Evolutionary conservation across 208 protist species (phyloP), one percentile per base, ranked within the genome.

Genomic region (Crithidia acanthocephali): DNA sequence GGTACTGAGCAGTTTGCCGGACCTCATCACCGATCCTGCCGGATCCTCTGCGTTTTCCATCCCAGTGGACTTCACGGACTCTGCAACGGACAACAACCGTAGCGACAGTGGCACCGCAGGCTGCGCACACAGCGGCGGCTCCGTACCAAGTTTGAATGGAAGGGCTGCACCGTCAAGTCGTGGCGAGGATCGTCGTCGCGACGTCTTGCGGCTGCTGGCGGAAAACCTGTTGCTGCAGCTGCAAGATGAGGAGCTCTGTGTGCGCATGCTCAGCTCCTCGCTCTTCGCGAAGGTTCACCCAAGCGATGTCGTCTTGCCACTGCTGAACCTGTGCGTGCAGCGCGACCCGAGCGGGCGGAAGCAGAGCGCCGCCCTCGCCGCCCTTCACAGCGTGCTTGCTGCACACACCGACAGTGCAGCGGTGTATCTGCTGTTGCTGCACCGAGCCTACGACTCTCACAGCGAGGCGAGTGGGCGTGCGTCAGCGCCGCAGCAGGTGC

Each of bases 251-350:
- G 88, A 96, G 69, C 67, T 96, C 30, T 80, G 83, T 18, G 69
- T 92, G 42, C 84, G 91, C 4, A 47, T 96, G 63, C 72, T 87
- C 53, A 85, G 74, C 52, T 83, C 88, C 16, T 70, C 77, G 6
- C 76, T 96, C 35, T 96, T 96, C 64, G 79, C 80, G 23, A 92
- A 92, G 55, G 88, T 96, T 9, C 84, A 79, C 61, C 86, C 88
- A 2, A 77, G 85, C 35, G 91, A 96, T 69, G 87, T 94, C 13
- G 47, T 91, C 42, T 52, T 76, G 35, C 88, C 91, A 8, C 78
- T 96, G 47, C 53, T 96, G 35, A 80, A 83, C 35, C 53, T 94
- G 40, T 78, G 63, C 40, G 30, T 81, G 44, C 76, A 92, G 48
- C 58, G 66, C 13, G 91, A 96, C 60, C 16, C 72, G 5, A 85